Conservation (phyloP, 371 early-diverging fungal species). For the Nematocida homosporus region DNA sequence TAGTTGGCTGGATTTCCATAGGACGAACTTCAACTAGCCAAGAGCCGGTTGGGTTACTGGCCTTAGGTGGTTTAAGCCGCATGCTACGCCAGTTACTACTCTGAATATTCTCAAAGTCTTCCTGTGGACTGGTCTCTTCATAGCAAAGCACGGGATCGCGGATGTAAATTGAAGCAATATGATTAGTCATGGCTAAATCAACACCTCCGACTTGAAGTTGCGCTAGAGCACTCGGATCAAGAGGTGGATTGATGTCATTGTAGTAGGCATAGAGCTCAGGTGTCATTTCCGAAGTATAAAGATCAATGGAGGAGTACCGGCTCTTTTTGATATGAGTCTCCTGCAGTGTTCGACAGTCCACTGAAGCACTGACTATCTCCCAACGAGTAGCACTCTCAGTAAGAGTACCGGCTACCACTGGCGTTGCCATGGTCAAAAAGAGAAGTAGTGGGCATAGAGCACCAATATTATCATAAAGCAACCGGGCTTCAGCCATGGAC, state of each 20-base stretch:
- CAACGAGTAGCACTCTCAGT: slow-evolving; percentile 92
- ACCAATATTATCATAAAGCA: slow-evolving; percentile 87
- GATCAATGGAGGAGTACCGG: slow-evolving; percentile 86
- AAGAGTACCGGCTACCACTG: slow-evolving; percentile 84
- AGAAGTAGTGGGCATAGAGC: slow-evolving; percentile 85
- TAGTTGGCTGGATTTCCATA: slow-evolving; percentile 92
- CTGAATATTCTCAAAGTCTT: slow-evolving; percentile 78
- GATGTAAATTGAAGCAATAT: slow-evolving; percentile 89
- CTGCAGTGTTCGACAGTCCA: slow-evolving; percentile 85
- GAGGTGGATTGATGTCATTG: slow-evolving; percentile 81
- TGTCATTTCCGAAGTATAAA: slow-evolving; percentile 73
- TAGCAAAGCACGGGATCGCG: slow-evolving; percentile 93
- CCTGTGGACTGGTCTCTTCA: slow-evolving; percentile 72
- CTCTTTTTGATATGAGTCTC: slow-evolving; percentile 85
- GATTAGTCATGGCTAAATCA: slow-evolving; percentile 81
- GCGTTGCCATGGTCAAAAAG: slow-evolving; percentile 85
- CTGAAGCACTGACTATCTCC: slow-evolving; percentile 85
- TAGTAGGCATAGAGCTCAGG: slow-evolving; percentile 70
- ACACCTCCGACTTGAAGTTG: slow-evolving; percentile 73
- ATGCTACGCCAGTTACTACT: slow-evolving; percentile 98
- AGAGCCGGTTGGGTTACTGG: slow-evolving; percentile 74
- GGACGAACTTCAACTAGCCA: slow-evolving; percentile 97
- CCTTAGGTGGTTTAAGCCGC: slow-evolving; percentile 86
- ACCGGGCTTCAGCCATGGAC: slow-evolving; percentile 81
- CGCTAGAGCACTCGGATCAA: slow-evolving; percentile 75